A percentile compares a stretch with the other conserved stretches of the same genome.
phyloP scores from a whole-genome alignment of 495 filamentous ascomycete species.

The Zalerion maritima region DNA sequence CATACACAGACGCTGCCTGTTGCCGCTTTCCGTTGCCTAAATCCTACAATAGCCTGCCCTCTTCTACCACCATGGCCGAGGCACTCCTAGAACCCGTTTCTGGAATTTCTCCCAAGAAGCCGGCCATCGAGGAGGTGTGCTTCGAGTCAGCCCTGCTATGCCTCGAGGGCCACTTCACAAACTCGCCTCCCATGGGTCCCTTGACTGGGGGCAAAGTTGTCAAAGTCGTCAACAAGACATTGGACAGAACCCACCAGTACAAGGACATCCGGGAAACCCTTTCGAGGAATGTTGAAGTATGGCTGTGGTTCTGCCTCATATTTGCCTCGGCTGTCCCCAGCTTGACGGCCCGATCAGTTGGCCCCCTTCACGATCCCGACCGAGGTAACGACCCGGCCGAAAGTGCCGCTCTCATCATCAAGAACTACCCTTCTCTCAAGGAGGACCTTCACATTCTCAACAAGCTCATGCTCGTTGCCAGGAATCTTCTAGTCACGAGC shows the following conservation, averaged over 20 bases:
- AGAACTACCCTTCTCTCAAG: slow-evolving; percentile 57
- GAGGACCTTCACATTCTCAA: slow-evolving; percentile 75
- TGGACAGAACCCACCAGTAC: slow-evolving; percentile 36
- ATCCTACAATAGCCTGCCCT: no score
- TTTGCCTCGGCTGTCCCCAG: slow-evolving; percentile 24
- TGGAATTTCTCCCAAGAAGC: no score
- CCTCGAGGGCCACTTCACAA: slow-evolving; percentile 39
- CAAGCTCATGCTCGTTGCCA: slow-evolving; percentile 67
- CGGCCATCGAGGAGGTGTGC: slow-evolving; percentile 36
- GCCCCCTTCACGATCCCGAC: slow-evolving; percentile 24
- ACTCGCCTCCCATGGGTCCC: slow-evolving; percentile 31
- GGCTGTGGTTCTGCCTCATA: slow-evolving; percentile 44
- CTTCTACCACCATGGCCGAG: no score
- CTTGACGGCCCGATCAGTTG: slow-evolving; percentile 22
- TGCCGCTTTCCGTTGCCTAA: no score
- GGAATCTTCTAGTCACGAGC: slow-evolving; percentile 71
- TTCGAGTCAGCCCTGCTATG: slow-evolving; percentile 37
- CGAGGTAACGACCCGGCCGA: slow-evolving; percentile 41
- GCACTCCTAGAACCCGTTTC: no score
- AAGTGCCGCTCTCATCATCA: slow-evolving; percentile 60
- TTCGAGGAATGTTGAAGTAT: slow-evolving; percentile 45
- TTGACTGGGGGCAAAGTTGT: slow-evolving; percentile 32
- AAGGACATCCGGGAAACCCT: slow-evolving; percentile 44
- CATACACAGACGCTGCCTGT: no score
- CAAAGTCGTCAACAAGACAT: slow-evolving; percentile 33